Evolutionary conservation across 768 basidiomycete species (phyloP).

Genomic region (Erythrobasidium yunnanense): DNA sequence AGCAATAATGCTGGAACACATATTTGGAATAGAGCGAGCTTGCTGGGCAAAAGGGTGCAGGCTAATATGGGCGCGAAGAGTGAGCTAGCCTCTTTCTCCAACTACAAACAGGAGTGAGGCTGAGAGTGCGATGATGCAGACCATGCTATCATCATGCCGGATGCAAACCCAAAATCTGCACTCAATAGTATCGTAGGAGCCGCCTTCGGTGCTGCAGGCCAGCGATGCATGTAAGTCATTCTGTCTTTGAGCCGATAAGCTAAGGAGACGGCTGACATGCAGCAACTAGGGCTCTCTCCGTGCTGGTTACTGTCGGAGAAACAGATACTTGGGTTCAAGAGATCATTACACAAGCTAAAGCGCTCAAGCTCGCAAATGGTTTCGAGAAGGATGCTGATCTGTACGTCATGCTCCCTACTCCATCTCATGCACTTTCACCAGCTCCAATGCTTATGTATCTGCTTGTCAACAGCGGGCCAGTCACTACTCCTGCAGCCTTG

Average conservation of each 20-base stretch:
- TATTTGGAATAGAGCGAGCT: slow-evolving; percentile 77
- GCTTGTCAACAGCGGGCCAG: slow-evolving; percentile 44
- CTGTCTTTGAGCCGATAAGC: too few species aligned
- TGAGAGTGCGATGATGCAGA: slow-evolving; percentile 24
- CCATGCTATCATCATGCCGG: slow-evolving; percentile 37
- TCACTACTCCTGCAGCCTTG: slow-evolving; percentile 63
- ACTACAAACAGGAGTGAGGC: not conserved
- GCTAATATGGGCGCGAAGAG: slow-evolving; percentile 93
- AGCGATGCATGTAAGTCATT: slow-evolving; percentile 72
- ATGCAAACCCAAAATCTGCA: slow-evolving; percentile 79
- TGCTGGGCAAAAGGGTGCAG: slow-evolving; percentile 75
- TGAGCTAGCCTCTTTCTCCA: slow-evolving; percentile 41
- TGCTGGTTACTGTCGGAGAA: slow-evolving; percentile 63
- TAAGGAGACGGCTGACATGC: too few species aligned
- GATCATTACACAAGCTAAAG: slow-evolving; percentile 65
- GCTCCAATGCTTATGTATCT: too few species aligned
- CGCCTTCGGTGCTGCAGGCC: slow-evolving; percentile 92
- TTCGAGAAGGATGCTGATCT: slow-evolving; percentile 79
- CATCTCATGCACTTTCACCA: not conserved
- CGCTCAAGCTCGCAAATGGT: slow-evolving; percentile 73
- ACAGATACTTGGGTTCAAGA: slow-evolving; percentile 71
- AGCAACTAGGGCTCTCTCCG: not conserved
- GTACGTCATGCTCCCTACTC: slow-evolving; percentile 46
- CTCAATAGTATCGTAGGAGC: slow-evolving; percentile 87
- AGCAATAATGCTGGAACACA: slow-evolving; percentile 85